These are phyloP conservation scores for Herpetospermum pedunculosum DNA, from an alignment of 306 rosid genomes.

Conservation along the genomic window DNA sequence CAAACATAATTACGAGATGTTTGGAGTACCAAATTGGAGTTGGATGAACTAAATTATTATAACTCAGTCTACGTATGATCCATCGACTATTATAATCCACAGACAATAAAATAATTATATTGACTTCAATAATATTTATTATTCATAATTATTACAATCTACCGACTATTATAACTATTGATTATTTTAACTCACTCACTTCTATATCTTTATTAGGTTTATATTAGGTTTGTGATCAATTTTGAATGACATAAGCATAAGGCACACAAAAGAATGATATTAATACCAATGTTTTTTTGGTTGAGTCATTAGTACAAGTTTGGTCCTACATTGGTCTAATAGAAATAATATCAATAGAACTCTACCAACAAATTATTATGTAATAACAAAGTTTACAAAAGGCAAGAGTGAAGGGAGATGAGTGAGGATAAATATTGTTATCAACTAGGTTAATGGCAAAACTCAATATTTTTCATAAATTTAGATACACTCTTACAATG, in stretches of 20 bases:
- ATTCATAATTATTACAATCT: too few species aligned
- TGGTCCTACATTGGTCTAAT: neutral
- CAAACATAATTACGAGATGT: too few species aligned
- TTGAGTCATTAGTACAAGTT: neutral
- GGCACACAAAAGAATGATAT: neutral
- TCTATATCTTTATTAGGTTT: too few species aligned
- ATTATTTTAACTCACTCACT: too few species aligned
- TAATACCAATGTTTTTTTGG: neutral
- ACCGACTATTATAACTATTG: too few species aligned
- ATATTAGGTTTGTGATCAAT: too few species aligned
- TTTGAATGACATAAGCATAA: neutral
- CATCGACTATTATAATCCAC: too few species aligned
- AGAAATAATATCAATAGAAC: neutral
- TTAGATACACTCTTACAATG: neutral
- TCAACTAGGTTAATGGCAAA: neutral
- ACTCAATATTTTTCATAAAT: neutral
- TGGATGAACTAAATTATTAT: too few species aligned
- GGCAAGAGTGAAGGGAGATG: neutral
- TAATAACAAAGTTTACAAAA: neutral
- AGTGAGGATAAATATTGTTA: neutral
- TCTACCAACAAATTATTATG: neutral
- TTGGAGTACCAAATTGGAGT: too few species aligned
- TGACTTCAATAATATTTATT: too few species aligned
- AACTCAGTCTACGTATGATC: too few species aligned
- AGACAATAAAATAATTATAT: too few species aligned